phyloP scores from a whole-genome alignment of 176 grass and related monocot genomes.

The Carex kokanica region DNA sequence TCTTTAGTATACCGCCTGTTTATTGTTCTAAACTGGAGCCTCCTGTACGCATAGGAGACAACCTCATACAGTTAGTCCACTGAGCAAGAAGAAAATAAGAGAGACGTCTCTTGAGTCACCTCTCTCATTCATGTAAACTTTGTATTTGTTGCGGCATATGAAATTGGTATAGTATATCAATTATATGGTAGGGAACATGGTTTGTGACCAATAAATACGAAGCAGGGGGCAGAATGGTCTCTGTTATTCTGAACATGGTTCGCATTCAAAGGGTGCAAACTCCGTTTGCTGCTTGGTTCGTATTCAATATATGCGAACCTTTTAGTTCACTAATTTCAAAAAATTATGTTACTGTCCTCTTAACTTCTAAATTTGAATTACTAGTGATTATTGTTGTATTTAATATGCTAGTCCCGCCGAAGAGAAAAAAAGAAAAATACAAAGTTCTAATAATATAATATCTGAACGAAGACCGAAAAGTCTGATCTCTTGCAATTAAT shows the following conservation, averaged over 20 bases:
- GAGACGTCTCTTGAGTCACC: background rate
- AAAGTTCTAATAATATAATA: background rate
- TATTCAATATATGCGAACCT: background rate
- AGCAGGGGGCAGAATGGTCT: background rate
- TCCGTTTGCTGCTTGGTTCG: background rate
- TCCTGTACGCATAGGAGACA: background rate
- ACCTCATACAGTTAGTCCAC: background rate
- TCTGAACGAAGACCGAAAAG: background rate
- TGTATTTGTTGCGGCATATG: background rate
- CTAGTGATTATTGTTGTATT: background rate
- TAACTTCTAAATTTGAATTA: background rate
- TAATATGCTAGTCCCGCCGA: background rate
- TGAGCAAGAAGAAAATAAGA: background rate
- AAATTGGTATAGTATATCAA: background rate
- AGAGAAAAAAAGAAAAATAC: background rate
- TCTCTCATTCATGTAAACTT: background rate
- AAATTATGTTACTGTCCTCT: background rate
- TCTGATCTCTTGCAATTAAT: conserved; percentile 28
- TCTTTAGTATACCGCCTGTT: background rate
- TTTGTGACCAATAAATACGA: background rate
- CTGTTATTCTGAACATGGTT: background rate
- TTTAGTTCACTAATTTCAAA: background rate
- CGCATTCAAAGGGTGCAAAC: background rate
- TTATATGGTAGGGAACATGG: background rate
- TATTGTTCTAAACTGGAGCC: background rate